Evolutionary conservation across 768 basidiomycete species (phyloP).

Genomic region (Jaapia argillacea): DNA sequence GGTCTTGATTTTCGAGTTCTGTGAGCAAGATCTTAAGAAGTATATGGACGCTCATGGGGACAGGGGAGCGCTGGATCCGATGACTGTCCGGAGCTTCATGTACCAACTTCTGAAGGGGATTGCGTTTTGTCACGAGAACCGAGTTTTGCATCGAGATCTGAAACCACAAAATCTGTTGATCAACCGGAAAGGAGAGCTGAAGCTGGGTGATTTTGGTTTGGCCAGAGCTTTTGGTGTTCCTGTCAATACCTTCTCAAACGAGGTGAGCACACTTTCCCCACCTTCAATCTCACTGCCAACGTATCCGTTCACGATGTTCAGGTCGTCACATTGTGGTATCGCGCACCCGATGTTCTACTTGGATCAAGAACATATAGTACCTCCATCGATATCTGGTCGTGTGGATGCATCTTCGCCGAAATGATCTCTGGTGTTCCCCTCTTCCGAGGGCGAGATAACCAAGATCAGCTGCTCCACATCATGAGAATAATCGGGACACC

Average conservation of each 20-base stretch:
- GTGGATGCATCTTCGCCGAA: conserved; percentile 98
- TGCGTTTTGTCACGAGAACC: conserved; percentile 97
- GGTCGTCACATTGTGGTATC: conserved; percentile 99
- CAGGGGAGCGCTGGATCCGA: conserved; percentile 84
- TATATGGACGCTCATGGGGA: conserved; percentile 99
- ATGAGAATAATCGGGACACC: conserved; percentile 97
- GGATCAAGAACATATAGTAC: conserved; percentile 97
- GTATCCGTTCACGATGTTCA: conserved; percentile 18
- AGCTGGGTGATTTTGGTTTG: conserved; percentile 95
- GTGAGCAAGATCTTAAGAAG: conserved; percentile 97
- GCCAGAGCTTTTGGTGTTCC: conserved; percentile 98
- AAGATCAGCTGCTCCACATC: conserved; percentile 96
- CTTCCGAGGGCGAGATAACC: conserved; percentile 94
- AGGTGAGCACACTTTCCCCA: conserved; percentile 34
- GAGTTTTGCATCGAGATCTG: conserved; percentile 94
- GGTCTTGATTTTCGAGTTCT: conserved; percentile 96
- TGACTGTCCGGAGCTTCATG: conserved; percentile 92
- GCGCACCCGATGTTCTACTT: conserved; percentile 94
- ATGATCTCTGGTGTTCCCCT: conserved; percentile 98
- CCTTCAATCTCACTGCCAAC: background rate
- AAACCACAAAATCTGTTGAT: conserved; percentile 98
- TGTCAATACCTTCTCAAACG: conserved; percentile 98
- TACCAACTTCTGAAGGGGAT: conserved; percentile 95
- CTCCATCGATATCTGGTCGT: conserved; percentile 98
- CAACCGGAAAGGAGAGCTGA: conserved; percentile 93